A percentile compares a stretch with the other conserved stretches of the same genome.
Evolutionary conservation across 805 yeast genomes (phyloP).

Genomic region (Nakazawaea anatomiae): DNA sequence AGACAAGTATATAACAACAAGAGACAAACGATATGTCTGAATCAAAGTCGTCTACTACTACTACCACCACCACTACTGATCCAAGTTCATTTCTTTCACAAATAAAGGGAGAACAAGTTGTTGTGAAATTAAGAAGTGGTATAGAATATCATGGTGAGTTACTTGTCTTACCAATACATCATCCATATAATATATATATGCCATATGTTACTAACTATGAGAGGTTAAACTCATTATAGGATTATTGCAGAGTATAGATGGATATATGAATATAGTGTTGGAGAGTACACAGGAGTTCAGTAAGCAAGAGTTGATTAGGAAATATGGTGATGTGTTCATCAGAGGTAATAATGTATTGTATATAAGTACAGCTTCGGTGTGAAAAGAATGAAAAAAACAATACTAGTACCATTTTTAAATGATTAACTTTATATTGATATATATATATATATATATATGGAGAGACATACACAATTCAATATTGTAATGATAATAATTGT

Average conservation of each 20-base stretch:
- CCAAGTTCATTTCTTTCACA: constrained; percentile 78
- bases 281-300: constrained; percentile 68
- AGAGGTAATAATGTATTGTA: constrained; percentile 71
- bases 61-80: constrained; percentile 25
- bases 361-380: constrained; percentile 3
- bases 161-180: not conserved
- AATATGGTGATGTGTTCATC: constrained; percentile 74
- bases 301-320: constrained; percentile 40
- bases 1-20: not conserved
- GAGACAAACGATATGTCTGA: not conserved
- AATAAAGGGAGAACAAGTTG: constrained; percentile 73
- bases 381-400: not conserved
- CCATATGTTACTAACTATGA: not conserved
- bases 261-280: constrained; percentile 91
- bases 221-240: constrained; percentile 20
- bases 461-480: no score
- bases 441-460: no score
- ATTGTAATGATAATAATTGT: no score
- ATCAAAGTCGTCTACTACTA: not conserved
- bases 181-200: not conserved
- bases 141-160: constrained; percentile 67
- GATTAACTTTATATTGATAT: no score
- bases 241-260: constrained; percentile 82
- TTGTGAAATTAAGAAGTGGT: constrained; percentile 83
- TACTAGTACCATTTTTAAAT: no score